A percentile compares a stretch with the other conserved stretches of the same genome.
These are phyloP conservation scores for Echinochloa phyllopogon DNA, from an alignment of 176 grass and related monocot species.

Conservation along the genomic window DNA sequence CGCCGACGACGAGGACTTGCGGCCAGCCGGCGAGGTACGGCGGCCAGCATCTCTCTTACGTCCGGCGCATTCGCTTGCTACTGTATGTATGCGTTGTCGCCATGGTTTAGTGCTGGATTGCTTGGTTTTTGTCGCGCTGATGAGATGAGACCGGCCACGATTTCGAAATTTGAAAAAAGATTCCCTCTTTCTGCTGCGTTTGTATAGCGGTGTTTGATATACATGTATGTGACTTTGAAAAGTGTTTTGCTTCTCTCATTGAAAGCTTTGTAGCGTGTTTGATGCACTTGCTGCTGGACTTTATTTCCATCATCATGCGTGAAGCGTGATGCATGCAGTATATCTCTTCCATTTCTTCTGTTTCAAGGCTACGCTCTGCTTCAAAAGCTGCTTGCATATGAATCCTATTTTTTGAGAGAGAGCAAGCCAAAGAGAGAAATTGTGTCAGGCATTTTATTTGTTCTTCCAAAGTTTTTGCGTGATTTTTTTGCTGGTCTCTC, in stretches of 20 bases:
- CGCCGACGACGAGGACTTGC: no score
- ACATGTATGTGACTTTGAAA: neutral
- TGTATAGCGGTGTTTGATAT: neutral
- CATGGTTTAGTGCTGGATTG: neutral
- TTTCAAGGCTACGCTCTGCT: neutral
- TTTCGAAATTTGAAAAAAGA: neutral
- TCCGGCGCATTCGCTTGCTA: neutral
- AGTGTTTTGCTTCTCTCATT: neutral
- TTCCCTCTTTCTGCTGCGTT: neutral
- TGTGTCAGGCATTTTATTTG: neutral
- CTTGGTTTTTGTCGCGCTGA: neutral
- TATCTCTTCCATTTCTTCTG: neutral
- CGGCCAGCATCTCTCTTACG: neutral
- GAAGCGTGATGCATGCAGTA: neutral
- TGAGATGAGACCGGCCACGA: neutral
- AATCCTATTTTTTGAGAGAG: neutral
- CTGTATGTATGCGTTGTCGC: neutral
- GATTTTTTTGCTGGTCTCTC: neutral
- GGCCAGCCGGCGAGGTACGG: neutral
- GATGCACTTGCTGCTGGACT: neutral
- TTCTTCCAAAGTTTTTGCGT: neutral
- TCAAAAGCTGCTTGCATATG: neutral
- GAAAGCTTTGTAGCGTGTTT: neutral
- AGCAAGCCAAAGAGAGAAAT: neutral
- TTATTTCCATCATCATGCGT: neutral